Evolutionary conservation across 2,329 filamentous ascomycete genomes (phyloP), one percentile per base, ranked within the genome.

Genomic region (Shiraia sp.): DNA sequence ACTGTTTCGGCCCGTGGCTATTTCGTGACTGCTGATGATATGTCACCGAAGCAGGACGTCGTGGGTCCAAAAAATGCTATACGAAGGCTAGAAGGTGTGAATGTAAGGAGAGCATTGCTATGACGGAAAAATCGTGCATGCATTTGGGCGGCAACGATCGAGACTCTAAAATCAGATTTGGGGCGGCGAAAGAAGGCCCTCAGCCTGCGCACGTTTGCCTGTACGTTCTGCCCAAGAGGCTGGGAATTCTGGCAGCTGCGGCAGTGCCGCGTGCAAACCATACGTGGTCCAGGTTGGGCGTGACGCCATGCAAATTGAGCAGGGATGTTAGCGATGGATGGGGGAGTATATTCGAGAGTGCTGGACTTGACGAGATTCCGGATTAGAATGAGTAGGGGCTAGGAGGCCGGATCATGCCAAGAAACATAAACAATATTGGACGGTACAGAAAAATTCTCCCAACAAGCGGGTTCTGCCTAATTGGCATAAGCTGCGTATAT

Each of bases 401-500:
- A 60, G 61, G 46, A 52, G 55, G 54, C 61, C 57, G 60, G 56
- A 63, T 51, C 47, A 39, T 53, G 62, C 63, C 62, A 67, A 65
- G 63, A 48, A 59, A 48, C 55, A 57, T 58, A 61, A 55, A 61
- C 55, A 58, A 65, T 64, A 65, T 67, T 65, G 60, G 51, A 44
- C 41, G 46, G 57, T 52, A 60, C 59, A n/a, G 53, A 53, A 49
- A 63, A 59, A 65, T 55, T 51, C 59, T 61, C 53, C 50, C 56
- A 55, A 53, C 41, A 55, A 54, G 42, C 54, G 47, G 55, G 53
- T 63, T 63, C 57, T 65, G 61, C 63, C 60, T 61, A 63, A 65
- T 65, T 54, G 51, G 57, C 41, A 36, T 37, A 34, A 55, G 45
- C 40, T 52, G 51, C 42, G 49, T 47, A 49, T 8, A 52, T 34